Evolutionary conservation across 169 alveolate genomes (phyloP).

Genomic region (Plasmodium vinckei): DNA sequence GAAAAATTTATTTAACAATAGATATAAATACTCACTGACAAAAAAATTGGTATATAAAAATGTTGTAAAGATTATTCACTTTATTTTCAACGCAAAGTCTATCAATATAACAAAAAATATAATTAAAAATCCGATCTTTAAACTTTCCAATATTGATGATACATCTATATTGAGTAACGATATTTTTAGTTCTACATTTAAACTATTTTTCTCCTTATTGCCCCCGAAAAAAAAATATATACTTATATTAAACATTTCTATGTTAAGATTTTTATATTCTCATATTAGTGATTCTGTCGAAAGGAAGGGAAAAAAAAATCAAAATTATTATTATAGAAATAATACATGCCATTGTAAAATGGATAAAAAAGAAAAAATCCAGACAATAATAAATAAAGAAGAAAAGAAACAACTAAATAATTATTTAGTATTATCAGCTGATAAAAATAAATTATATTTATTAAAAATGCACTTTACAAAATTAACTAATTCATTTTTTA

Average conservation of each 20-base stretch:
- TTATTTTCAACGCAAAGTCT: constrained; percentile 12
- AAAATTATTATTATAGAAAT: not conserved
- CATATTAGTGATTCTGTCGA: constrained; percentile 18
- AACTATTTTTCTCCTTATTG: constrained; percentile 22
- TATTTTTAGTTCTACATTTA: constrained; percentile 10
- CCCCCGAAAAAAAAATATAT: constrained; percentile 36
- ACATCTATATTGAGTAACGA: not conserved
- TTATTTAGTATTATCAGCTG: constrained; percentile 58
- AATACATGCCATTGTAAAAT: constrained; percentile 15
- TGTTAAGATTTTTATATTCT: constrained; percentile 64
- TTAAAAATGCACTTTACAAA: constrained; percentile 45
- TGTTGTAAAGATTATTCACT: constrained; percentile 36
- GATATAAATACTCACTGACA: constrained; percentile 1
- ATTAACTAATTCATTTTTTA: constrained; percentile 52
- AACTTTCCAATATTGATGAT: not conserved
- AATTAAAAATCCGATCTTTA: not conserved
- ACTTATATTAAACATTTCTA: constrained; percentile 48
- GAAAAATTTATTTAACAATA: constrained; percentile 42
- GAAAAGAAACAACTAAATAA: constrained; percentile 54
- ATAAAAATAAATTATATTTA: constrained; percentile 42
- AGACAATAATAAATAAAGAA: constrained; percentile 30
- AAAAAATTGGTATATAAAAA: constrained; percentile 12
- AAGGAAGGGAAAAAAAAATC: constrained; percentile 6
- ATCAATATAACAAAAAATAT: constrained; percentile 1
- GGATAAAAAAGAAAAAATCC: not conserved